These are phyloP conservation scores for Dalbergia oliveri DNA, from an alignment of 306 rosid genomes.

Conservation along the genomic window DNA sequence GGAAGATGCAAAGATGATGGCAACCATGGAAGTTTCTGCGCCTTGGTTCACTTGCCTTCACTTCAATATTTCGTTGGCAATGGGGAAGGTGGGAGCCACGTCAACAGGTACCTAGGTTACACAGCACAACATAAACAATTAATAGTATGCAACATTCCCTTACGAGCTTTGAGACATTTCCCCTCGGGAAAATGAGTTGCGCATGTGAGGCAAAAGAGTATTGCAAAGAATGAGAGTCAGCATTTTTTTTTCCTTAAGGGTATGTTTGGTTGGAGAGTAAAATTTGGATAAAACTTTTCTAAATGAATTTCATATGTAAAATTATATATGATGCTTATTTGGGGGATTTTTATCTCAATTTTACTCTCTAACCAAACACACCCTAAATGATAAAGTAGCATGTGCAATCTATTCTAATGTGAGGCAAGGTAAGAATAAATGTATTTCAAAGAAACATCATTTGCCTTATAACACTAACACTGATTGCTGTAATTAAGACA, in stretches of 20 bases:
- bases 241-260: no score
- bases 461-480: not conserved
- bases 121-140: conserved; percentile 30
- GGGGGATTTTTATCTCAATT: no score
- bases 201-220: no score
- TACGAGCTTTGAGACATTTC: conserved; percentile 17
- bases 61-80: conserved; percentile 68
- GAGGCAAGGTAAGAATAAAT: not conserved
- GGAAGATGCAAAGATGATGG: conserved; percentile 14
- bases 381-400: no score
- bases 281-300: no score
- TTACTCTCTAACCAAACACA: no score
- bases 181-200: not conserved
- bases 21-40: conserved; percentile 14
- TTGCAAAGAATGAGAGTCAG: no score
- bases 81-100: conserved; percentile 75
- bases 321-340: no score
- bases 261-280: no score
- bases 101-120: conserved; percentile 85
- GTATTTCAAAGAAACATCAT: not conserved
- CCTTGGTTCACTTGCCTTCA: conserved; percentile 33
- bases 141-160: conserved; percentile 16
- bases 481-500: not conserved
- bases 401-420: no score
- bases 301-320: no score